These are phyloP conservation scores for Bipolaris victoriae DNA, from an alignment of 2,329 filamentous ascomycete species.

Conservation along the genomic window DNA sequence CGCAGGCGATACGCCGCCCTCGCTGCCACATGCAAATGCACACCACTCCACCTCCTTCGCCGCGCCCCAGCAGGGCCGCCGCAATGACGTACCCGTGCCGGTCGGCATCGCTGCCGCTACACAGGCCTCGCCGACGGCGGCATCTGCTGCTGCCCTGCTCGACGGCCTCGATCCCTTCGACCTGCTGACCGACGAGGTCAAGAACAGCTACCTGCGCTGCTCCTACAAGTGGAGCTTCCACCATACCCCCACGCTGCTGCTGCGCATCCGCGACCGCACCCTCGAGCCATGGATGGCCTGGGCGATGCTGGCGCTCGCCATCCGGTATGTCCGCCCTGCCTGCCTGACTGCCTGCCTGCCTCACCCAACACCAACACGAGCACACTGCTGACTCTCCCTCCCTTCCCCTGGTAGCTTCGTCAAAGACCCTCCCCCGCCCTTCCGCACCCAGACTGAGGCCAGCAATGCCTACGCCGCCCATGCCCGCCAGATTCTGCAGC, in stretches of 20 bases:
- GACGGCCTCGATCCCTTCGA: slow-evolving; percentile 48
- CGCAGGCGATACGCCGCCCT: slow-evolving; percentile 26
- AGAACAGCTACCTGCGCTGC: slow-evolving; percentile 50
- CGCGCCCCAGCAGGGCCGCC: slow-evolving; percentile 24
- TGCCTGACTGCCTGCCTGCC: too few relatives aligned
- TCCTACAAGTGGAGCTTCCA: slow-evolving; percentile 53
- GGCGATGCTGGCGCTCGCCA: slow-evolving; percentile 51
- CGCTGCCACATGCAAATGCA: neutral
- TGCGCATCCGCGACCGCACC: slow-evolving; percentile 47
- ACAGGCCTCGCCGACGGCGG: slow-evolving; percentile 31
- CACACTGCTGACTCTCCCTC: neutral
- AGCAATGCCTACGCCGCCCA: slow-evolving; percentile 52
- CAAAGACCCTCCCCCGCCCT: slow-evolving; percentile 45
- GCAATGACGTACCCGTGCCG: slow-evolving; percentile 32
- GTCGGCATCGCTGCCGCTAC: slow-evolving; percentile 31
- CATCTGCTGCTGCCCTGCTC: slow-evolving; percentile 31
- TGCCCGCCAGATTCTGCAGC: slow-evolving; percentile 50
- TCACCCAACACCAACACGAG: too few relatives aligned
- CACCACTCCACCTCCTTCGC: slow-evolving; percentile 9
- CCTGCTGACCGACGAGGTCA: slow-evolving; percentile 51
- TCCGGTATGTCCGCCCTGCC: slow-evolving; percentile 35
- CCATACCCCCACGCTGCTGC: slow-evolving; percentile 49
- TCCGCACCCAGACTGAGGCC: slow-evolving; percentile 47
- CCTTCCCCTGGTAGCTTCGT: slow-evolving; percentile 39
- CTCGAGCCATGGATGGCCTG: slow-evolving; percentile 50